phyloP scores from a whole-genome alignment of 768 basidiomycete species.

The Hericium erinaceus region DNA sequence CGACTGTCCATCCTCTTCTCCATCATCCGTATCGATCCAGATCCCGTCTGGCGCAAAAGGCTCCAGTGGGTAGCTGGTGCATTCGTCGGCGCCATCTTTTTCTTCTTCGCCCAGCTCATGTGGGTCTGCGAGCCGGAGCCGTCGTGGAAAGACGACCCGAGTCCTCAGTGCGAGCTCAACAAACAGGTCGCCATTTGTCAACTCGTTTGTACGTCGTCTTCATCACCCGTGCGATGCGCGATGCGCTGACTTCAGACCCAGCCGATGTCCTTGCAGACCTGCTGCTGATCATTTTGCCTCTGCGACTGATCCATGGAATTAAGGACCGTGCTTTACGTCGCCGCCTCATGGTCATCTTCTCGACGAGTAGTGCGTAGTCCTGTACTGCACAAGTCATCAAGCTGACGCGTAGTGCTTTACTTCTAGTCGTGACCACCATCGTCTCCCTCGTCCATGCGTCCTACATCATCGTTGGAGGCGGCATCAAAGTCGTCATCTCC shows the following conservation, averaged over 20 bases:
- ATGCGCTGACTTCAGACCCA: constrained; percentile 12
- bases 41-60: constrained; percentile 10
- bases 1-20: constrained; percentile 47
- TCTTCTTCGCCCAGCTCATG: constrained; percentile 36
- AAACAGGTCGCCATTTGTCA: constrained; percentile 43
- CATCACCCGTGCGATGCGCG: not conserved
- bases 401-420: not conserved
- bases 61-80: constrained; percentile 12
- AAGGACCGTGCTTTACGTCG: constrained; percentile 29
- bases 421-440: constrained; percentile 17
- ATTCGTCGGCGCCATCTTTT: constrained; percentile 24
- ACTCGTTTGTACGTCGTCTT: constrained; percentile 34
- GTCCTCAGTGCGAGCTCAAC: constrained; percentile 34
- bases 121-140: constrained; percentile 33
- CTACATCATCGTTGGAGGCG: constrained; percentile 19
- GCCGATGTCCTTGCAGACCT: constrained; percentile 40
- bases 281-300: constrained; percentile 35
- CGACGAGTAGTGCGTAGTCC: constrained; percentile 33
- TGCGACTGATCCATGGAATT: constrained; percentile 35
- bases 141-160: constrained; percentile 28
- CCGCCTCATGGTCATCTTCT: constrained; percentile 41
- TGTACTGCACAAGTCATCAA: too few relatives aligned
- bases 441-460: constrained; percentile 23
- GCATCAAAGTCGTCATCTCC: constrained; percentile 21
- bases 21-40: constrained; percentile 42